These are phyloP conservation scores for Clonostachys rhizophaga DNA, from an alignment of 2,329 filamentous ascomycete genomes.

Conservation along the genomic window DNA sequence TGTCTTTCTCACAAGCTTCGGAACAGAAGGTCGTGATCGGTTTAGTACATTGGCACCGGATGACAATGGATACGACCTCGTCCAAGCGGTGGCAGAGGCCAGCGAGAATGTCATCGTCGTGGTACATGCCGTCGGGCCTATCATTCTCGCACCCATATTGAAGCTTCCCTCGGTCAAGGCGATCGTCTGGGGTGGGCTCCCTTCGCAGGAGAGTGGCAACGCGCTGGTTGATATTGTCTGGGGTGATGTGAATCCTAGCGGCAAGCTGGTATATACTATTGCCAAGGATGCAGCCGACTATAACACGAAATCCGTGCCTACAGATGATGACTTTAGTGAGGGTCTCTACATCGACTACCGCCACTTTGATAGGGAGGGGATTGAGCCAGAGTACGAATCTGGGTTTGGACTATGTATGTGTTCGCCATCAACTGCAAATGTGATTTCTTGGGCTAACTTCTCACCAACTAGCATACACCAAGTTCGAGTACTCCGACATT, in stretches of 20 bases:
- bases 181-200: slow-evolving; percentile 72
- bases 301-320: slow-evolving; percentile 21
- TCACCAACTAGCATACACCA: slow-evolving; percentile 57
- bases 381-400: slow-evolving; percentile 65
- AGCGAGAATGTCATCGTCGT: slow-evolving; percentile 67
- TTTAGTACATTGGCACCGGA: slow-evolving; percentile 58
- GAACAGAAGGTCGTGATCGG: slow-evolving; percentile 62
- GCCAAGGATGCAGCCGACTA: slow-evolving; percentile 41
- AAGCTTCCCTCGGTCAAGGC: slow-evolving; percentile 60
- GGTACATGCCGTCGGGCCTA: slow-evolving; percentile 67
- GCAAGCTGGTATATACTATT: slow-evolving; percentile 62
- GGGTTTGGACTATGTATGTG: slow-evolving; percentile 62
- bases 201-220: slow-evolving; percentile 74
- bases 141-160: slow-evolving; percentile 58
- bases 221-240: slow-evolving; percentile 71
- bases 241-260: slow-evolving; percentile 64
- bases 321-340: slow-evolving; percentile 59
- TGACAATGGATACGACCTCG: slow-evolving; percentile 58
- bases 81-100: slow-evolving; percentile 54
- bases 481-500: slow-evolving; percentile 55
- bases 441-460: background rate
- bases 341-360: slow-evolving; percentile 75
- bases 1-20: slow-evolving; percentile 61
- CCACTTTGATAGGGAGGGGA: slow-evolving; percentile 64
- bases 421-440: background rate